Conservation (phyloP, 1,139 yeast genomes). For the Magnusiomyces fungicola region DNA sequence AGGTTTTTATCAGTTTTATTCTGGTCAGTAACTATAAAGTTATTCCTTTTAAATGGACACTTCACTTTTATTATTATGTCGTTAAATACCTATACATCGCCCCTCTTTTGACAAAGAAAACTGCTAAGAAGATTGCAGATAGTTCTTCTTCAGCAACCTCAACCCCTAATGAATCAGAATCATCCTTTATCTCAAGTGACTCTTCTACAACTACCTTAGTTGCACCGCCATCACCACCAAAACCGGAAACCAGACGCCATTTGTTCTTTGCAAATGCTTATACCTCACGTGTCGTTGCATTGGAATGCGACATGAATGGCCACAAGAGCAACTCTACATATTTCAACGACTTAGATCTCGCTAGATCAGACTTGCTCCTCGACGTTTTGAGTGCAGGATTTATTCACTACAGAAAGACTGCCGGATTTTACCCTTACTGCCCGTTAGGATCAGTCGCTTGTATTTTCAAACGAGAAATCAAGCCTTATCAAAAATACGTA, state of each 20-base stretch:
- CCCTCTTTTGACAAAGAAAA: slow-evolving; percentile 13
- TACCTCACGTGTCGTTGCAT: slow-evolving; percentile 57
- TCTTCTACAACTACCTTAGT: not conserved
- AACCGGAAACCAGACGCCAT: slow-evolving; percentile 7
- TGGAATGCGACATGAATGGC: slow-evolving; percentile 78
- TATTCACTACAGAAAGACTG: slow-evolving; percentile 33
- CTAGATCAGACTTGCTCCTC: slow-evolving; percentile 59
- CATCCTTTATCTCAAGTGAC: slow-evolving; percentile 15
- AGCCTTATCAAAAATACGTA: slow-evolving; percentile 52
- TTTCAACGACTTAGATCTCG: slow-evolving; percentile 74
- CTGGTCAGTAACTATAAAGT: slow-evolving; percentile 40
- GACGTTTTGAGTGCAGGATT: slow-evolving; percentile 39
- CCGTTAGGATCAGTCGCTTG: slow-evolving; percentile 74
- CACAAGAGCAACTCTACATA: slow-evolving; percentile 88
- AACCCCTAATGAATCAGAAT: slow-evolving; percentile 6
- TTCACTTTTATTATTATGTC: slow-evolving; percentile 51
- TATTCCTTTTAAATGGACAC: slow-evolving; percentile 59
- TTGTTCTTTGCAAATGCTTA: slow-evolving; percentile 36
- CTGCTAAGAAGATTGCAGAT: not conserved
- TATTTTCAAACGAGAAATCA: slow-evolving; percentile 64
- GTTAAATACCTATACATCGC: slow-evolving; percentile 37
- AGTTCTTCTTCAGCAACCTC: not conserved
- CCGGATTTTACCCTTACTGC: slow-evolving; percentile 52
- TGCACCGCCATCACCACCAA: not conserved
- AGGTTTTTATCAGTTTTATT: not conserved